A percentile compares a stretch with the other conserved stretches of the same genome.
These are phyloP conservation scores for Paraglomus brasilianum DNA, from an alignment of 192 early-diverging fungal species.

Conservation along the genomic window DNA sequence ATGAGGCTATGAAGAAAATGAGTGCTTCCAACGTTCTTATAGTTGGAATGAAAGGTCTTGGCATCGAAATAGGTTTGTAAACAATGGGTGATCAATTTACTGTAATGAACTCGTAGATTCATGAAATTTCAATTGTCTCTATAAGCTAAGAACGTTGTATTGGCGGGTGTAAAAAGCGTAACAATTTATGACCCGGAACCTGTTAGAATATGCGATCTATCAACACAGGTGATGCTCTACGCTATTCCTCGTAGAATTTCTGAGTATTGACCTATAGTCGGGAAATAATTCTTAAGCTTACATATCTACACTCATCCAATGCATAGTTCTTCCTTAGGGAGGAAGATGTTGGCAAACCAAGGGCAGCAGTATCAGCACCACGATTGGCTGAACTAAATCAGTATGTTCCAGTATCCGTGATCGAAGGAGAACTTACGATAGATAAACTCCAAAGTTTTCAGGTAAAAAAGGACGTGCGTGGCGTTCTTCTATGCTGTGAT, in stretches of 20 bases:
- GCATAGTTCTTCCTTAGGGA: slow-evolving; percentile 82
- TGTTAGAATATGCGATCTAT: slow-evolving; percentile 76
- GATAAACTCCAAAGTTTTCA: slow-evolving; percentile 58
- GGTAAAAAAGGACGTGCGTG: slow-evolving; percentile 28
- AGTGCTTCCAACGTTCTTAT: slow-evolving; percentile 90
- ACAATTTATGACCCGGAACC: slow-evolving; percentile 85
- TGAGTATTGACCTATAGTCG: too few species aligned
- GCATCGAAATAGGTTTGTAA: slow-evolving; percentile 89
- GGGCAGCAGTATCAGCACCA: slow-evolving; percentile 70
- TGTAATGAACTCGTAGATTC: slow-evolving; percentile 1
- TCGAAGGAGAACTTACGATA: slow-evolving; percentile 71
- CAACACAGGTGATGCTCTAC: slow-evolving; percentile 66
- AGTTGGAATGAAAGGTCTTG: slow-evolving; percentile 91
- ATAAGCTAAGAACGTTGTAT: slow-evolving; percentile 92
- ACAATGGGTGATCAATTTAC: too few species aligned
- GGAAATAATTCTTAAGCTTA: too few species aligned
- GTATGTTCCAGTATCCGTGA: slow-evolving; percentile 90
- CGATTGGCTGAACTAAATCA: slow-evolving; percentile 91
- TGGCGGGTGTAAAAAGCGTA: slow-evolving; percentile 98
- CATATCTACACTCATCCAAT: slow-evolving; percentile 7
- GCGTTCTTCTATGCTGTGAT: too few species aligned
- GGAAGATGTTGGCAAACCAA: slow-evolving; percentile 82
- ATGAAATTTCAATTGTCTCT: not conserved
- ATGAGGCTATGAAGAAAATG: slow-evolving; percentile 98
- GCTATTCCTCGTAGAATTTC: too few species aligned